Evolutionary conservation across 1,284 basidiomycete genomes (phyloP), one percentile per base, ranked within the genome.

Genomic region (Malassezia psittaci): DNA sequence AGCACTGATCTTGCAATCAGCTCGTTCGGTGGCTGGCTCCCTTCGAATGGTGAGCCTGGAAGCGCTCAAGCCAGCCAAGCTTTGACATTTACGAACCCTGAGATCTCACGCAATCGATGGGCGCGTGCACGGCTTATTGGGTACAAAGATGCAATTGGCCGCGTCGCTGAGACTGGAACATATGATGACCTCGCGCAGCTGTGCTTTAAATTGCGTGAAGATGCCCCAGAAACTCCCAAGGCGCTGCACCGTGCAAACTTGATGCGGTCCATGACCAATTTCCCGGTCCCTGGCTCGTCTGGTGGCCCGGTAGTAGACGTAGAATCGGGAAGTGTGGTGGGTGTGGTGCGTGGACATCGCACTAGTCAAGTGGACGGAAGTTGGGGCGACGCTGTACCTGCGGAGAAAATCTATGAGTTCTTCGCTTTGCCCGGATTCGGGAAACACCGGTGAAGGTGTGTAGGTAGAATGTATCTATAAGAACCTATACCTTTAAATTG

Each of bases 261-360:
- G 19, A 24, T 34, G n/a, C 37, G 5, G 12, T 42, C 48, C 21
- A 18, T 38, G 19, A 60, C 73, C 21, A 61, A 63, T 21, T 73
- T 82, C 6, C 85, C 85, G 9, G 81, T 82, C 0, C 79, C 81
- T 1, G 85, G 85, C 10, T 84, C 83, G 18, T 84, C 83, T 46
- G 85, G 85, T 8, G 84, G 84, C 0, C 84, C 85, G 0, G 81
- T 86, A 51, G 78, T 86, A 3, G 82, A 84, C 55, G 78, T 80
- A 51, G 79, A 81, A 62, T 81, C 77, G 36, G 84, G 84, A 2
- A 80, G 83, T 1, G 84, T 86, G 1, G 79, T 86, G 2, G 85
- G 84, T 0, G 77, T 86, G n/a, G 79, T 84, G 57, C 76, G 84
- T 5, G 84, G 84, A 3, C 79, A 80, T 37, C 78, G 81, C 66